phyloP scores from a whole-genome alignment of 768 basidiomycete species.

The Agaricus blazei region DNA sequence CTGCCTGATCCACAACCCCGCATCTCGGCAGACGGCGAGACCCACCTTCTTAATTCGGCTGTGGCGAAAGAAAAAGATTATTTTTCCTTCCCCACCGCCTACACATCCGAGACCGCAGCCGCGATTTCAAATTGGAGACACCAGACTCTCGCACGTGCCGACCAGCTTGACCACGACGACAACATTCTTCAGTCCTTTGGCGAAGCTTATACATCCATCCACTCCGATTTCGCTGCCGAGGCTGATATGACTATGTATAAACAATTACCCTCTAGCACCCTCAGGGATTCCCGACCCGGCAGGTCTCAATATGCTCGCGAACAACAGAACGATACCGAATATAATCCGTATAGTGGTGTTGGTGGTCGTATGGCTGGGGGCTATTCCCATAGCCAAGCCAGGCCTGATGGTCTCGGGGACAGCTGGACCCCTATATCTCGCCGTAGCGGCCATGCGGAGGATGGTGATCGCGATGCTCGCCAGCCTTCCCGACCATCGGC shows the following conservation, averaged over 20 bases:
- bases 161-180: neutral
- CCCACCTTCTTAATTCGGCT: conserved; percentile 16
- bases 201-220: neutral
- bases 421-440: neutral
- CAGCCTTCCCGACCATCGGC: conserved; percentile 13
- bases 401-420: neutral
- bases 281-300: neutral
- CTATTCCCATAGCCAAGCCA: neutral
- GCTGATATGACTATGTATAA: conserved; percentile 19
- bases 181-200: neutral
- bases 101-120: conserved; percentile 11
- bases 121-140: conserved; percentile 16
- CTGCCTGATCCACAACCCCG: conserved; percentile 9
- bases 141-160: neutral
- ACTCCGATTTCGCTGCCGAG: conserved; percentile 11
- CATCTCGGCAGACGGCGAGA: conserved; percentile 14
- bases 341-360: conserved; percentile 6
- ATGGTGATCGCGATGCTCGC: conserved; percentile 33
- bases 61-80: conserved; percentile 15
- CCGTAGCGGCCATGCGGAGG: conserved; percentile 22
- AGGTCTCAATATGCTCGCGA: conserved; percentile 11
- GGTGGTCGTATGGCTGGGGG: neutral
- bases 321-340: neutral
- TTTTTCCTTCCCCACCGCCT: conserved; percentile 16
- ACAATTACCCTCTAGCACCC: conserved; percentile 32